Base-by-base conservation (phyloP, 2,329 filamentous ascomycete genomes). In the Cercospora brassicicola region DNA sequence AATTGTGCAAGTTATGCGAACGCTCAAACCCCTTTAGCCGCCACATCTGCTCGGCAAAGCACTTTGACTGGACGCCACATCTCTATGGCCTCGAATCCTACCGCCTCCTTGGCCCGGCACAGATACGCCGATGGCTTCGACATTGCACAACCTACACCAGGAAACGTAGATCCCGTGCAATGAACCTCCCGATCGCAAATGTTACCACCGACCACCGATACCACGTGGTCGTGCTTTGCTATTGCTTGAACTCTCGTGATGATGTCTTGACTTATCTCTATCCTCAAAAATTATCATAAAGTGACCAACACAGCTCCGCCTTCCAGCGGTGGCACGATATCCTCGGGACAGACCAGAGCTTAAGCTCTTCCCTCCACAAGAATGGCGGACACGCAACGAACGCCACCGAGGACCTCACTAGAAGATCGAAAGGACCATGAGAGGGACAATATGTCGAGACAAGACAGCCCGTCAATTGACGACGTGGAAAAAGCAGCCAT, bases 51-150 rank as follows among this genome's bases (percentile, higher is more conserved):
- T 11, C 20, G 26, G 39, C 18, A 9, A 55, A 55, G 42, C 23
- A 20, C 48, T 63, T 48, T 67, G 26, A 64, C 53, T 67, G 65
- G 65, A 67, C 65, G 65, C 65, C 65, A 67, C 65, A 55, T 15
- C 26, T 18, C 2, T 28, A 39, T 55, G 61, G 61, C 61, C 13
- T 55, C 31, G 28, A 33, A 61, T 63, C 45, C 42, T 55, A 23
- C 45, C 61, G 39, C 4, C 18, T 10, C 13, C 15, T 33, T 11
- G 42, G 42, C 18, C 30, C 42, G 61, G 61, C 61, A 55, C n/a
- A 36, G 20, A 20, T 15, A 30, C 23, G 28, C 28, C 61, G 61
- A 63, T 63, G 61, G 61, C 61, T 36, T 55, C n/a, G 28, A 31
- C 28, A 48, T 23, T 56, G 61, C 61, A 63, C 61, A 63, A 63